Base-by-base conservation (phyloP, 2,329 filamentous ascomycete genomes). In the Fusarium verrucosum region DNA sequence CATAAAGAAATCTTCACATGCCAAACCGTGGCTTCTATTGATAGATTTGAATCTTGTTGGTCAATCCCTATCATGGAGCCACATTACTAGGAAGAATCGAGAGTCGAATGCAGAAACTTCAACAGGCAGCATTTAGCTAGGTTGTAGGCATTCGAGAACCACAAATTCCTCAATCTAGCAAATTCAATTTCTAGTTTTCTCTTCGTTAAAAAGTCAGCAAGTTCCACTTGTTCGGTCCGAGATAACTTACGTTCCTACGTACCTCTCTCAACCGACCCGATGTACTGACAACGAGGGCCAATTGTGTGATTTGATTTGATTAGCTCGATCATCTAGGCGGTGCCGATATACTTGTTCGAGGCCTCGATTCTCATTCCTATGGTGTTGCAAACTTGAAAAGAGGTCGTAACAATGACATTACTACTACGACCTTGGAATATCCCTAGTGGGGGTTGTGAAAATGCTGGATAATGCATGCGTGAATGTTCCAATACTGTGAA, bases 1-100 rank as follows among this genome's bases (percentile, higher is more conserved):
- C 25, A 41, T 26, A 17, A 51, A 32, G 23, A 37, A 49, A 32
- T 41, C 55, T 67, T 70, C 68, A 70, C 68, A 70, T 70, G 67
- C 49, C 55, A 54, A 26, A 53, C 43, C n/a, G 41, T 33, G 37
- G 38, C 33, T 52, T 57, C 56, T 44, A 53, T 44, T 52, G 43
- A 47, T 50, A 45, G 36, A 45, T 30, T 22, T 19, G 37, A 30
- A 44, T 55, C 35, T 20, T 38, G 32, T 37, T 58, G 37, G 41
- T 37, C 35, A 43, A 55, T 58, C 41, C 41, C 22, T 37, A 45
- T 33, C 19, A 41, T 36, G 36, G 53, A 42, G 41, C 53, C 65
- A 61, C 51, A 49, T 47, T 44, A 33, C 56, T 65, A 67, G 52
- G 53, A 50, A 58, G 52, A 56, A 70, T 69, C 35, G 56, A 69